Conservation (phyloP, 306 rosid species). For the Lathyrus oleraceus region DNA sequence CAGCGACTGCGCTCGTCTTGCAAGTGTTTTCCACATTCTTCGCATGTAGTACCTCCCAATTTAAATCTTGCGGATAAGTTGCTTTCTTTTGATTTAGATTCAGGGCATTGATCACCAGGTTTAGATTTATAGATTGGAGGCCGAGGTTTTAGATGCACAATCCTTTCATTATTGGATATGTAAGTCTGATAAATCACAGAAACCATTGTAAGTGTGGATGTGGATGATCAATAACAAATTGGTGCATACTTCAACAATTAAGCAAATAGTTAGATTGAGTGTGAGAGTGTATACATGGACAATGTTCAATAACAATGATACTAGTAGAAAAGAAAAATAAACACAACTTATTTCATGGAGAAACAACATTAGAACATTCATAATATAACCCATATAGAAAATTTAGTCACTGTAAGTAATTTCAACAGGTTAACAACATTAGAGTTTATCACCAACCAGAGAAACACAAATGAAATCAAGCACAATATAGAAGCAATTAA, state of each 20-base stretch:
- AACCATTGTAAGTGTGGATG: slow-evolving; percentile 8
- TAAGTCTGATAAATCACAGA: slow-evolving; percentile 62
- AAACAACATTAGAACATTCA: slow-evolving; percentile 8
- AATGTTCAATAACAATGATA: background rate
- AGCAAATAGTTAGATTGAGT: background rate
- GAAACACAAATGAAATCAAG: slow-evolving; percentile 21
- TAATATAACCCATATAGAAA: background rate
- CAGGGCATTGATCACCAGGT: slow-evolving; percentile 60
- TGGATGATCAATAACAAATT: background rate
- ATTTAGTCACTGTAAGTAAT: background rate
- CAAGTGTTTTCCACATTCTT: slow-evolving; percentile 79
- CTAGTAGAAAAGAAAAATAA: background rate
- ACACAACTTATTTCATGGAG: background rate
- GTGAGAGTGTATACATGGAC: slow-evolving; percentile 4
- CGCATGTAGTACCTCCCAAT: slow-evolving; percentile 80
- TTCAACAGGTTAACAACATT: background rate
- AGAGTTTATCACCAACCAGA: background rate
- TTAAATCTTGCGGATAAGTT: slow-evolving; percentile 59
- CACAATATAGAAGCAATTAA: slow-evolving; percentile 19
- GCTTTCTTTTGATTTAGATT: slow-evolving; percentile 62
- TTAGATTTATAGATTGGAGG: slow-evolving; percentile 61
- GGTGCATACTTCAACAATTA: background rate
- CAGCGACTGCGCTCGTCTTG: slow-evolving; percentile 82
- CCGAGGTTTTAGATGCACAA: slow-evolving; percentile 91
- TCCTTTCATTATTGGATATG: slow-evolving; percentile 82